phyloP scores from a whole-genome alignment of 1,284 basidiomycete genomes.

The Ustilago esculenta region DNA sequence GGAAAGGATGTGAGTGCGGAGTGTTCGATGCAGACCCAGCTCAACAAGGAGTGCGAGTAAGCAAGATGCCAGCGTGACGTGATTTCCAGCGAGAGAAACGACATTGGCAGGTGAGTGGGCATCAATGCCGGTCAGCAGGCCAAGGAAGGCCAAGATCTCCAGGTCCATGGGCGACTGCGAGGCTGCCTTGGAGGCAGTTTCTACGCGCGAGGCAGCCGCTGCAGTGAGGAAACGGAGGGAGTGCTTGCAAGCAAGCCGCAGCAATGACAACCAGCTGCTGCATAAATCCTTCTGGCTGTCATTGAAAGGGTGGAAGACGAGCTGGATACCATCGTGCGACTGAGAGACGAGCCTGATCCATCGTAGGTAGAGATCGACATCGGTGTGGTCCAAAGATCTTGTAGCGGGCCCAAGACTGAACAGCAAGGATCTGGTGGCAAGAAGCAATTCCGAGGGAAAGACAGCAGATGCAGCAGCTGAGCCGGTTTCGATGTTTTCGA shows the following conservation, averaged over 20 bases:
- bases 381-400: slow-evolving; percentile 8
- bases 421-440: slow-evolving; percentile 20
- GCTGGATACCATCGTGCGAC: slow-evolving; percentile 6
- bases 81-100: background rate
- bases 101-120: slow-evolving; percentile 16
- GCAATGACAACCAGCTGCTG: slow-evolving; percentile 17
- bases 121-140: slow-evolving; percentile 21
- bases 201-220: slow-evolving; percentile 5
- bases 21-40: slow-evolving; percentile 29
- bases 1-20: slow-evolving; percentile 34
- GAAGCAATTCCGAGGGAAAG: slow-evolving; percentile 5
- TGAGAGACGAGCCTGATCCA: slow-evolving; percentile 31
- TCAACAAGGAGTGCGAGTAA: slow-evolving; percentile 32
- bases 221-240: slow-evolving; percentile 24
- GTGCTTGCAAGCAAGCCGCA: slow-evolving; percentile 31
- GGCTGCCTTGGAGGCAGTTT: background rate
- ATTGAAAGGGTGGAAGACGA: slow-evolving; percentile 29
- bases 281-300: background rate
- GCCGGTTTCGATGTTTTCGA: slow-evolving; percentile 7
- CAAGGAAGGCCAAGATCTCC: slow-evolving; percentile 26
- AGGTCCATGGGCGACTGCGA: slow-evolving; percentile 10
- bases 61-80: slow-evolving; percentile 10
- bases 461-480: background rate
- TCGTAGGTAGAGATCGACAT: slow-evolving; percentile 11
- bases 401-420: slow-evolving; percentile 27